Base-by-base conservation (phyloP, 2,329 filamentous ascomycete genomes). In the Epichloe glyceriae region DNA sequence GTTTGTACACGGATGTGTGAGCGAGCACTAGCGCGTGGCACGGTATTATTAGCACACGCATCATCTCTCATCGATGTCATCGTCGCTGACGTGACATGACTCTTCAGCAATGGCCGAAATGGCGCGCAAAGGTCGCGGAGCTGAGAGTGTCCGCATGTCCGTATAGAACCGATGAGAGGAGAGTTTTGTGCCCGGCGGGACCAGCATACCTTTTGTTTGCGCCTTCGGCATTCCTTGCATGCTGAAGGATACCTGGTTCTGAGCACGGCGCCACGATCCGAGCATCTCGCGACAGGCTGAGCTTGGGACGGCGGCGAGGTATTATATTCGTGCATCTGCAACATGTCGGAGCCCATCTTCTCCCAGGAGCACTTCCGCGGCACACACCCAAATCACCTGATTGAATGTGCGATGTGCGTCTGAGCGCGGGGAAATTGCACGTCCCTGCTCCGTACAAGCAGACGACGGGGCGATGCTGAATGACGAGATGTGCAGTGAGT, bases 1-100 rank as follows among this genome's bases (percentile, higher is more conserved):
- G 57, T 78, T 76, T 42, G 70, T 70, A 61, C 75, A 78, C 14
- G 75, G 75, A 33, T 74, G 73, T 26, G 71, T 69, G 56, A 76
- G 73, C 56, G 76, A 74, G 58, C 75, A 79, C 75, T 78, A 15
- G 30, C 11, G 19, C 17, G 35, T 7, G 30, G 8, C 7, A 17
- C 3, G 11, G 6, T 3, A 3, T 5, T 20, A 46, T 5, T 20
- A 46, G 43, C 43, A 48, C 17, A 15, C 7, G 15, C 6, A 30
- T 17, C 35, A 17, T 41, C 17, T 12, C 17, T 19, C 17, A 20
- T 41, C 26, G 8, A 10, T 19, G 12, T 0, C n/a, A 7, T 19
- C 19, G n/a, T 41, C 17, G 11, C 11, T 19, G n/a, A 19, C 15
- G 10, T 19, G 17, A 8, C 15, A 7, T 5, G 5, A 14, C 38